Evolutionary conservation across 108 stramenopile genomes (phyloP).

Genomic region (Conticribra guillardii): DNA sequence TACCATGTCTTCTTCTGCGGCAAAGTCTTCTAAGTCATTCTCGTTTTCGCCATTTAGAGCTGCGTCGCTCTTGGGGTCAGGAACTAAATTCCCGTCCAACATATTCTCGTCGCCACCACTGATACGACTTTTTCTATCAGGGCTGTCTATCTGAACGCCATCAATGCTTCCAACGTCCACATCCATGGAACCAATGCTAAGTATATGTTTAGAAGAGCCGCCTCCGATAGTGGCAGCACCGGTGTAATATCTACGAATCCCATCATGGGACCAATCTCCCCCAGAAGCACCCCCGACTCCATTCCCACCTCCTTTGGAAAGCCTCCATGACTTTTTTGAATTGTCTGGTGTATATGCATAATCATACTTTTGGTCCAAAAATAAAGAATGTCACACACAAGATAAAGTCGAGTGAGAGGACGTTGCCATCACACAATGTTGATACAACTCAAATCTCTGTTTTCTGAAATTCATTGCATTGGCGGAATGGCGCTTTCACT

Average conservation of each 20-base stretch:
- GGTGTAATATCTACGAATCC: conserved; percentile 46
- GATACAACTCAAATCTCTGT: no score
- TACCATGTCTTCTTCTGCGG: conserved; percentile 18
- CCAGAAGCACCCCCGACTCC: conserved; percentile 29
- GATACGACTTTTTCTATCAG: neutral
- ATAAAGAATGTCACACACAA: no score
- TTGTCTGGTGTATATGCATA: conserved; percentile 43
- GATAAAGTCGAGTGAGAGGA: no score
- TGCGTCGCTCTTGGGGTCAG: no score
- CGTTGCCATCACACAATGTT: no score
- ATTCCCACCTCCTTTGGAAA: neutral
- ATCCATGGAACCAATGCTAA: neutral
- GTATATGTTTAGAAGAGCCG: neutral
- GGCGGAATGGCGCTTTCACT: no score
- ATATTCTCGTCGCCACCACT: neutral
- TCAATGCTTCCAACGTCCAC: conserved; percentile 32
- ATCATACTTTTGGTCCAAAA: conserved; percentile 40
- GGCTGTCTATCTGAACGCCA: conserved; percentile 25
- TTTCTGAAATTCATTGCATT: no score
- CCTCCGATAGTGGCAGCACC: conserved; percentile 15
- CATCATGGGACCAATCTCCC: conserved; percentile 45
- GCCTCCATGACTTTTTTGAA: conserved; percentile 22
- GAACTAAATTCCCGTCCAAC: no score
- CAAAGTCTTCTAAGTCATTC: neutral
- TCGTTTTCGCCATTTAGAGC: conserved; percentile 7